Percentiles rank a stretch among this genome's conserved stretches.
Conservation (phyloP, 2,329 filamentous ascomycete genomes). For the Aspergillus thermomutatus region DNA sequence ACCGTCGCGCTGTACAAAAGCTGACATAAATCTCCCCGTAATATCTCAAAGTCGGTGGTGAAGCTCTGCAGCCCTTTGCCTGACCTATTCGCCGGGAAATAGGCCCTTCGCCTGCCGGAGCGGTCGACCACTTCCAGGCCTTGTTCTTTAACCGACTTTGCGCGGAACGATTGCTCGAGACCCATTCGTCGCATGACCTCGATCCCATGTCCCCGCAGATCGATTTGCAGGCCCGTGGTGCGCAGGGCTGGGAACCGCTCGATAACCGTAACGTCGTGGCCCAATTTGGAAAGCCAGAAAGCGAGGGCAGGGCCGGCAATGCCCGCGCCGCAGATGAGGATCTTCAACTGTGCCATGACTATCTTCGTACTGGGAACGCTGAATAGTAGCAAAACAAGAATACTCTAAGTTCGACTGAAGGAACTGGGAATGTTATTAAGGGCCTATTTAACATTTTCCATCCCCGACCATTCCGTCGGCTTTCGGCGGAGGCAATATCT, state of each 20-base stretch:
- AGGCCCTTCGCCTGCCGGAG: slow-evolving; percentile 37
- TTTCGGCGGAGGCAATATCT: too few relatives aligned
- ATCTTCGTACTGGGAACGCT: neutral
- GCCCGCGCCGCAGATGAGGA: slow-evolving; percentile 49
- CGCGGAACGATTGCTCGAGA: slow-evolving; percentile 42
- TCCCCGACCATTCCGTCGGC: too few relatives aligned
- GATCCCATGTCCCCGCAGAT: slow-evolving; percentile 53
- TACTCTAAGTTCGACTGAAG: too few relatives aligned
- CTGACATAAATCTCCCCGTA: slow-evolving; percentile 50
- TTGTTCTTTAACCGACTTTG: slow-evolving; percentile 43
- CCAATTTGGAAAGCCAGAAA: slow-evolving; percentile 47
- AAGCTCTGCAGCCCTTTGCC: slow-evolving; percentile 36
- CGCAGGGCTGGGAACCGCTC: slow-evolving; percentile 45
- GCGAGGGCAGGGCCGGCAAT: slow-evolving; percentile 46
- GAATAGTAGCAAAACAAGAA: too few relatives aligned
- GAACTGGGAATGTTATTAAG: too few relatives aligned
- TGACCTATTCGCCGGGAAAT: slow-evolving; percentile 40
- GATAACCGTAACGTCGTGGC: slow-evolving; percentile 41
- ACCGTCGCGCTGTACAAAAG: slow-evolving; percentile 39
- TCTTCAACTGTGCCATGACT: slow-evolving; percentile 31
- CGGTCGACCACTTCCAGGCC: slow-evolving; percentile 49
- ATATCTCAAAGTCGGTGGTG: slow-evolving; percentile 53
- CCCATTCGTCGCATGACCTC: slow-evolving; percentile 54
- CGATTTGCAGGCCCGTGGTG: slow-evolving; percentile 50
- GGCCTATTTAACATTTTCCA: too few relatives aligned